Evolutionary conservation across 257 asterid species (phyloP).

Genomic region (Fraxinus anomala): DNA sequence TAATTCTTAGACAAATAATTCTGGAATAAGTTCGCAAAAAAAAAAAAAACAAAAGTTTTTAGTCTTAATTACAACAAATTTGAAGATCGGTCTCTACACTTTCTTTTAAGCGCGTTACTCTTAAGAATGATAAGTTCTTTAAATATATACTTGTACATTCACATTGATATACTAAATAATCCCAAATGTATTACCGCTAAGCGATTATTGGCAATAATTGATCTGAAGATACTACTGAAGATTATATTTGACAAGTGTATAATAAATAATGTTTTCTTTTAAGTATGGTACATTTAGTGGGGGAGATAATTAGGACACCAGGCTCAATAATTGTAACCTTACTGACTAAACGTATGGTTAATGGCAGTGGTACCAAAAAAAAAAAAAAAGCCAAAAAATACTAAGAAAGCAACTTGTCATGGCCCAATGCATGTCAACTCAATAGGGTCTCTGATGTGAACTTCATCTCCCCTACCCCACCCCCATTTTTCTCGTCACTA

Average conservation of each 20-base stretch:
- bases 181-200: background rate
- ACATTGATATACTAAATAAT: background rate
- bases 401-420: constrained; percentile 55
- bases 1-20: no score
- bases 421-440: constrained; percentile 82
- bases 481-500: constrained; percentile 27
- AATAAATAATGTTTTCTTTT: background rate
- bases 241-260: constrained; percentile 39
- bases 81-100: background rate
- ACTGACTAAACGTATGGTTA: constrained; percentile 27
- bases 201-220: constrained; percentile 37
- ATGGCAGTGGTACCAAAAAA: constrained; percentile 14
- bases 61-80: background rate
- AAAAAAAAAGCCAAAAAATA: constrained; percentile 21
- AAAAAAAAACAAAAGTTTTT: no score
- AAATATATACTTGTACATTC: background rate
- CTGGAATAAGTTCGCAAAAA: no score
- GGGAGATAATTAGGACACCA: constrained; percentile 31
- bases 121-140: background rate
- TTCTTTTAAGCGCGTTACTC: background rate
- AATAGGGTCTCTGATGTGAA: constrained; percentile 51
- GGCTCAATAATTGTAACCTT: constrained; percentile 35
- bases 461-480: constrained; percentile 28
- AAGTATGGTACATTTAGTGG: constrained; percentile 9
- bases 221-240: constrained; percentile 40